Conservation (phyloP, 495 filamentous ascomycete genomes). For the Choiromyces venosus region DNA sequence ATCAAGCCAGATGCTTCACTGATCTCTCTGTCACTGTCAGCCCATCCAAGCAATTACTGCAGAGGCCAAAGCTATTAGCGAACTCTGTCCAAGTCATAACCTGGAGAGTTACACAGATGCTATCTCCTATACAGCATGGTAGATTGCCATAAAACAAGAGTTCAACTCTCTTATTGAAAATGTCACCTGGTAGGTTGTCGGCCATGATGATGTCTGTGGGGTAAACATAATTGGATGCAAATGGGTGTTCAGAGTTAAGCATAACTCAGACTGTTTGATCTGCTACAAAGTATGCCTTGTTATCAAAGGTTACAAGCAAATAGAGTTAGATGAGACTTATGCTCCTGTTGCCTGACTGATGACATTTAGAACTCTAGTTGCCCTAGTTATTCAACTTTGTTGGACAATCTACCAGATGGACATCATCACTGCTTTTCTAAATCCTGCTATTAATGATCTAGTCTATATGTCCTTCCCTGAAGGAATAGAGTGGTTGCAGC, state of each 20-base stretch:
- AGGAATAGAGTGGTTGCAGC: slow-evolving; percentile 5
- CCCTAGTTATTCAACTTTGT: background rate
- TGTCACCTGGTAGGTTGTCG: slow-evolving; percentile 4
- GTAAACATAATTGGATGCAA: slow-evolving; percentile 18
- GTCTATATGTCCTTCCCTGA: slow-evolving; percentile 19
- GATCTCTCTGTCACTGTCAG: no score
- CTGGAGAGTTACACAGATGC: slow-evolving; percentile 7
- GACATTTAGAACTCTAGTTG: slow-evolving; percentile 13
- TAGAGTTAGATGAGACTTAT: slow-evolving; percentile 24
- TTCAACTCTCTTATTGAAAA: slow-evolving; percentile 7
- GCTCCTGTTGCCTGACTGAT: no score
- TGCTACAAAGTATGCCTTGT: slow-evolving; percentile 29
- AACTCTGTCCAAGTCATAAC: background rate
- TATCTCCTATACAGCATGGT: background rate
- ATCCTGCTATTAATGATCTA: slow-evolving; percentile 8
- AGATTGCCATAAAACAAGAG: slow-evolving; percentile 6
- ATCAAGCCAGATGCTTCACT: no score
- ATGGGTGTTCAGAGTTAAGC: slow-evolving; percentile 28
- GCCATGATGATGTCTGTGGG: background rate
- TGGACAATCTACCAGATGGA: slow-evolving; percentile 26
- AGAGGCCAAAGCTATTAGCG: no score
- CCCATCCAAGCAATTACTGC: no score
- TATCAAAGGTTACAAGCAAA: slow-evolving; percentile 22
- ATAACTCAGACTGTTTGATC: slow-evolving; percentile 5
- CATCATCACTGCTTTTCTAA: slow-evolving; percentile 24